A percentile compares a stretch with the other conserved stretches of the same genome.
Evolutionary conservation across 164 flowering plant species (phyloP).

Genomic region (Hamamelis virginiana): DNA sequence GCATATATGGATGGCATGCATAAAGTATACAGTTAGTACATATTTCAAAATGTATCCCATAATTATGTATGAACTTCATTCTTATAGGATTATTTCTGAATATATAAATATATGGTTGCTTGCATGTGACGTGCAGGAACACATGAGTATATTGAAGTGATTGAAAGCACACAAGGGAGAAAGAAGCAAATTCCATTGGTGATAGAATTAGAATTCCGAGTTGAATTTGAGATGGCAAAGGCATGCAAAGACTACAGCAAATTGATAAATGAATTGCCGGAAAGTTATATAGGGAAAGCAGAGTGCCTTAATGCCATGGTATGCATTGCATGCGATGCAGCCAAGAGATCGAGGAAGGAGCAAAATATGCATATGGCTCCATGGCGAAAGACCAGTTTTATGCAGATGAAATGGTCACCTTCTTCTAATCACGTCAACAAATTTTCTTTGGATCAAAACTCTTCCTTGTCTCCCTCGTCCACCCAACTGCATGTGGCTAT

Average conservation of each 20-base stretch:
- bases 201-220: conserved; percentile 39
- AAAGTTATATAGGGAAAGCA: conserved; percentile 34
- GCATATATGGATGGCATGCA: too few relatives aligned
- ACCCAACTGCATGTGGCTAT: not conserved
- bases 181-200: conserved; percentile 30
- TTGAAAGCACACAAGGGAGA: conserved; percentile 12
- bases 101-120: too few relatives aligned
- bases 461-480: not conserved
- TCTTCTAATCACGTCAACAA: not conserved
- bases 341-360: conserved; percentile 44
- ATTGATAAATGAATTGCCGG: conserved; percentile 31
- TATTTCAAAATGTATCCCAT: too few relatives aligned
- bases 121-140: too few relatives aligned
- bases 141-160: conserved; percentile 46
- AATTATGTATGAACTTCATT: too few relatives aligned
- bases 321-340: conserved; percentile 36
- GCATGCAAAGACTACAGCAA: conserved; percentile 33
- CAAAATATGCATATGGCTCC: conserved; percentile 49
- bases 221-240: conserved; percentile 42
- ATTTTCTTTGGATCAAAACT: not conserved
- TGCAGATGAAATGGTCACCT: conserved; percentile 55
- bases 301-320: conserved; percentile 38
- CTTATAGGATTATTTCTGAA: too few relatives aligned
- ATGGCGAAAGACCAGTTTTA: conserved; percentile 50
- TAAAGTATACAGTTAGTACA: too few relatives aligned